These are phyloP conservation scores for Blastocystis sp. DNA, from an alignment of 352 stramenopile species.

Conservation along the genomic window DNA sequence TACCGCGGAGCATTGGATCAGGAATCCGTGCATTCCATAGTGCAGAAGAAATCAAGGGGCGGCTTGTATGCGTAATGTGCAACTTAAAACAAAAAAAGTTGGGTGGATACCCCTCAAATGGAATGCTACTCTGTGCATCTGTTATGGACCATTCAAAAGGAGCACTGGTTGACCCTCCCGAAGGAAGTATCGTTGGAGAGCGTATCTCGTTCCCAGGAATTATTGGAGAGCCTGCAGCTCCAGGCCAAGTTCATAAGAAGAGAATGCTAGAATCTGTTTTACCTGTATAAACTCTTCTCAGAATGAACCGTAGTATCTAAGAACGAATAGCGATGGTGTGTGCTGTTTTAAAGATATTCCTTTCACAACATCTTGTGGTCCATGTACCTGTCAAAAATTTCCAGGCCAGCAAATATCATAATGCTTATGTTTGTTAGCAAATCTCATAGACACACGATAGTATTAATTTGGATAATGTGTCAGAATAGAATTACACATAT, in stretches of 20 bases:
- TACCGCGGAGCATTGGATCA: constrained; percentile 74
- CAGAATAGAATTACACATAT: neutral
- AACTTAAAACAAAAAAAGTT: constrained; percentile 83
- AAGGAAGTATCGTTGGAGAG: constrained; percentile 69
- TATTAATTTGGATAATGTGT: neutral
- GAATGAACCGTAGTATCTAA: neutral
- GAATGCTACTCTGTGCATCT: constrained; percentile 82
- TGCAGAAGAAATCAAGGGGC: constrained; percentile 65
- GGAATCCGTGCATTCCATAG: constrained; percentile 64
- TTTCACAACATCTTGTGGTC: neutral
- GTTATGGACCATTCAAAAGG: constrained; percentile 68
- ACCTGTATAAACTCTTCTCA: neutral
- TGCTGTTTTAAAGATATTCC: constrained; percentile 52
- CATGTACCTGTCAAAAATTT: neutral
- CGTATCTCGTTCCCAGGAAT: constrained; percentile 61
- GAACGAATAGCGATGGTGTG: neutral
- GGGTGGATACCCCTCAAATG: constrained; percentile 80
- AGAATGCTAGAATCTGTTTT: constrained; percentile 46
- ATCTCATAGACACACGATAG: no score
- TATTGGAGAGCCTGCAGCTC: constrained; percentile 9
- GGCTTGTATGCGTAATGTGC: constrained; percentile 77
- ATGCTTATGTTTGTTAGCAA: neutral
- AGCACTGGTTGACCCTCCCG: constrained; percentile 76
- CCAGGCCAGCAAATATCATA: constrained; percentile 1
- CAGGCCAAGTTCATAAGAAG: constrained; percentile 58